phyloP scores from a whole-genome alignment of 192 early-diverging fungal species.

The Umbelopsis sp. region DNA sequence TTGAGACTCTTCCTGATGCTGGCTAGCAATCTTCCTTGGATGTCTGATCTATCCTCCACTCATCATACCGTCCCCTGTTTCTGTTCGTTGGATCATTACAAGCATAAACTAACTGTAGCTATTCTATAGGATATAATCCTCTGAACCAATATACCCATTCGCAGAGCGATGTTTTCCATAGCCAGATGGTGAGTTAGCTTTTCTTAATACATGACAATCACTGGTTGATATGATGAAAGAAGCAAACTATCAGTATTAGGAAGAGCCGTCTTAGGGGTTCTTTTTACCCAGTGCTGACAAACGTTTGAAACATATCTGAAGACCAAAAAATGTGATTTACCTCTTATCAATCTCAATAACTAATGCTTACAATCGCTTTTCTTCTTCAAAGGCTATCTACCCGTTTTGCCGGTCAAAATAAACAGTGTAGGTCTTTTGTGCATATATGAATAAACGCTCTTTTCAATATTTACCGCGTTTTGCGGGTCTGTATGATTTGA shows the following conservation, averaged over 20 bases:
- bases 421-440: slow-evolving; percentile 14
- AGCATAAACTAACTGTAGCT: too few relatives aligned
- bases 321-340: background rate
- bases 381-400: background rate
- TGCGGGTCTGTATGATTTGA: background rate
- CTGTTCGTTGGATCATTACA: too few relatives aligned
- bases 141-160: too few relatives aligned
- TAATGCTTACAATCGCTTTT: slow-evolving; percentile 17
- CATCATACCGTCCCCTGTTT: too few relatives aligned
- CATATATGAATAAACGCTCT: slow-evolving; percentile 4
- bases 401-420: background rate
- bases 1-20: slow-evolving; percentile 28
- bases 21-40: slow-evolving; percentile 46
- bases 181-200: background rate
- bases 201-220: too few relatives aligned
- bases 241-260: slow-evolving; percentile 22
- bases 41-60: slow-evolving; percentile 38
- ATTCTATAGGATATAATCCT: too few relatives aligned
- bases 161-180: background rate
- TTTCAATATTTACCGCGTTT: slow-evolving; percentile 3
- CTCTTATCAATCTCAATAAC: background rate
- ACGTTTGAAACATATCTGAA: slow-evolving; percentile 24
- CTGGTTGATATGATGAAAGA: slow-evolving; percentile 22
- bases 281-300: slow-evolving; percentile 16
- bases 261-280: slow-evolving; percentile 22